Base-by-base conservation (phyloP, 2,329 filamentous ascomycete species). In the Malbranchea cinnamomea region DNA sequence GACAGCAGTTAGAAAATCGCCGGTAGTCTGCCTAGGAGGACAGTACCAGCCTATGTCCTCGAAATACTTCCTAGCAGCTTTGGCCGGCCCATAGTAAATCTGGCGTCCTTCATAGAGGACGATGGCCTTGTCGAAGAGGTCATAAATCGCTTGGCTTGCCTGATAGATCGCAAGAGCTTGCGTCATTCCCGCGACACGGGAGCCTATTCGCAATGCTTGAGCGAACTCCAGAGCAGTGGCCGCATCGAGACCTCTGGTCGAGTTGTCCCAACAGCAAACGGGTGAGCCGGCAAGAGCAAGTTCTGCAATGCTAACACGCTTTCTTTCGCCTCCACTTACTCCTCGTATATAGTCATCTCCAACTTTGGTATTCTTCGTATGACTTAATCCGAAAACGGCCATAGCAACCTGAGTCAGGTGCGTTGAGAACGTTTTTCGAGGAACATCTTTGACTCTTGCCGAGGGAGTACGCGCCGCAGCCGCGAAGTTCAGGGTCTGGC, bases 101-200 rank as follows among this genome's bases (percentile, higher is more conserved):
- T 85, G 69, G 0, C 74, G 66, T 1, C 80, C 81, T 45, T 84
- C 75, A 44, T 85, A 83, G 0, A 85, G 57, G 0, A 87, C 74
- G 0, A 73, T 63, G 0, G 69, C 71, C 47, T 84, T 84, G 54
- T 87, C 78, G 42, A 87, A 85, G 10, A 72, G 54, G 32, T 74
- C 67, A 33, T 65, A 65, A 9, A 64, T 60, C 24, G 51, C 55
- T 36, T 66, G 60, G 9, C 59, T 60, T 11, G 61, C 62, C 39
- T 66, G 62, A 42, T 74, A 75, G 9, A 73, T 68, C 1, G 70
- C 66, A 14, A 74, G 64, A n/a, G 62, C 61, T 35, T 63, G 61
- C 4, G 64, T 58, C 6, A 53, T 59, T 10, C 62, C 62, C 10
- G 50, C 50, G 21, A 71, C 44, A 26, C 71, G 59, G 3, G 68